Evolutionary conservation across 305 asterid genomes (phyloP).

Genomic region (Fraxinus dipetala): DNA sequence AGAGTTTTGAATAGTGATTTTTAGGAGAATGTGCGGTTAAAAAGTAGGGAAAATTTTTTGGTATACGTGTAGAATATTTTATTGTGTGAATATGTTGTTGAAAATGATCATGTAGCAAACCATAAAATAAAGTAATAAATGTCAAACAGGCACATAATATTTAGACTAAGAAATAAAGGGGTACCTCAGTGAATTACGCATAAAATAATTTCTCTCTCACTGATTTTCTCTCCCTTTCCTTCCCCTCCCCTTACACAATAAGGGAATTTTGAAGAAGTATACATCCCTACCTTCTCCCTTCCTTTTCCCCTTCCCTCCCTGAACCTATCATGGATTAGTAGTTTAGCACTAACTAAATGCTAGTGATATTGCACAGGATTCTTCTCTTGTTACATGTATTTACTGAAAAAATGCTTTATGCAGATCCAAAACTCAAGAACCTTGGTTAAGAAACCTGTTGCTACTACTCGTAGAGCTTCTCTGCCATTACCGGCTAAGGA

Average conservation of each 20-base stretch:
- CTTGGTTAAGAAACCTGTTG: constrained; percentile 49
- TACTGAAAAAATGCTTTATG: constrained; percentile 21
- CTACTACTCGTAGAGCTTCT: constrained; percentile 66
- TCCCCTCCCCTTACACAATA: not conserved
- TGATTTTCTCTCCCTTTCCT: not conserved
- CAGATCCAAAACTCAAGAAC: constrained; percentile 60
- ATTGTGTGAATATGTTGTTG: not conserved
- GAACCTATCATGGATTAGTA: not conserved
- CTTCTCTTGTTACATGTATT: constrained; percentile 19
- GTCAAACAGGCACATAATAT: not conserved
- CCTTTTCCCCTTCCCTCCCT: not conserved
- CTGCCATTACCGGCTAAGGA: constrained; percentile 56
- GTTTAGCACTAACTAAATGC: not conserved
- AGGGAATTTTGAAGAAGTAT: not conserved
- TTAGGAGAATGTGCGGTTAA: not conserved
- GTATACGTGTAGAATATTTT: not conserved
- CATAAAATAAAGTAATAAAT: not conserved
- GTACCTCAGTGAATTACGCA: not conserved
- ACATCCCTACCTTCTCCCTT: not conserved
- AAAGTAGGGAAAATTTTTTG: not conserved
- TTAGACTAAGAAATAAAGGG: constrained; percentile 2
- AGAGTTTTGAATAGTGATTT: not conserved
- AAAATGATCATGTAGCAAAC: not conserved
- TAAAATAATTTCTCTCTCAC: not conserved
- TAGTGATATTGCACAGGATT: constrained; percentile 9